Evolutionary conservation across 2,329 filamentous ascomycete species (phyloP).

Genomic region (Trichoderma atroviride): DNA sequence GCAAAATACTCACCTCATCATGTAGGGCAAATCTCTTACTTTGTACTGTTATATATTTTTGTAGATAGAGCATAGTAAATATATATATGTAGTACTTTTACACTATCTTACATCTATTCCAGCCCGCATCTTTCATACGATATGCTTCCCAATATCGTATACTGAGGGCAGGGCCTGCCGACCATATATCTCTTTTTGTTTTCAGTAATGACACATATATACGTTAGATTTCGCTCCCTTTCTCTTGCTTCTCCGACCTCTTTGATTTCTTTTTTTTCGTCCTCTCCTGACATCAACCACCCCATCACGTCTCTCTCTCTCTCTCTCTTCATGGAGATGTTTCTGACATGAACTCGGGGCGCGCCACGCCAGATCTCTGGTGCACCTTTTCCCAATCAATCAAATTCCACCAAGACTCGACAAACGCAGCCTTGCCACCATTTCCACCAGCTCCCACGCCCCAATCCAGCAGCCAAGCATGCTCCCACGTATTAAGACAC

Average conservation of each 20-base stretch:
- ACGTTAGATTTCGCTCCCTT: neutral
- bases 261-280: neutral
- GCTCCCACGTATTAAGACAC: slow-evolving; percentile 96
- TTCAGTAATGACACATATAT: slow-evolving; percentile 14
- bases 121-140: neutral
- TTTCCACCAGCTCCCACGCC: slow-evolving; percentile 59
- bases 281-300: neutral
- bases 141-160: neutral
- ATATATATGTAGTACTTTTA: slow-evolving; percentile 20
- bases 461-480: slow-evolving; percentile 86
- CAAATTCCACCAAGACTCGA: slow-evolving; percentile 82
- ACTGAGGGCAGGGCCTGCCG: neutral
- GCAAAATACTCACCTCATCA: neutral
- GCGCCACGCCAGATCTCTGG: slow-evolving; percentile 40
- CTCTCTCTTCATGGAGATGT: slow-evolving; percentile 21
- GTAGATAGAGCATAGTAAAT: slow-evolving; percentile 21
- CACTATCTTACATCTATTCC: slow-evolving; percentile 26
- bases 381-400: slow-evolving; percentile 83
- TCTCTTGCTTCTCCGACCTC: neutral
- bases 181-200: neutral
- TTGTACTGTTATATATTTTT: neutral
- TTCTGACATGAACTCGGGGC: slow-evolving; percentile 41
- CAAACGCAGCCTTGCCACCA: slow-evolving; percentile 73
- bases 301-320: neutral
- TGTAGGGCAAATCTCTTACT: neutral